Percentiles rank a stretch among this genome's conserved stretches.
Conservation (phyloP, 2,329 filamentous ascomycete species). For the Periglandula ipomoeae region DNA sequence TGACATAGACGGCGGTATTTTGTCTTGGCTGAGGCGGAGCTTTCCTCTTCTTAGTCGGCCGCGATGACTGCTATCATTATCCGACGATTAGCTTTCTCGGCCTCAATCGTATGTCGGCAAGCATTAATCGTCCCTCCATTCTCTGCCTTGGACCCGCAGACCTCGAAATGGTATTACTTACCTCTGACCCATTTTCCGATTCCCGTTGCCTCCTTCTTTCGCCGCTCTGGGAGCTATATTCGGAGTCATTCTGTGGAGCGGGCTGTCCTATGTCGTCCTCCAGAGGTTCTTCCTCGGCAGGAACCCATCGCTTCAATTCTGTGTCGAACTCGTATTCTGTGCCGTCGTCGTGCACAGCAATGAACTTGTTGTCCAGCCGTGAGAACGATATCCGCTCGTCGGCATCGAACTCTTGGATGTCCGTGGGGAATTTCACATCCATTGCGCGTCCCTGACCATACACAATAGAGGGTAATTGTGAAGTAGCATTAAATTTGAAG, state of each 20-base stretch:
- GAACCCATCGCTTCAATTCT: conserved; percentile 65
- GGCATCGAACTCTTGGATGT: conserved; percentile 59
- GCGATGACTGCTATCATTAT: conserved; percentile 11
- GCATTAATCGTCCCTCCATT: not conserved
- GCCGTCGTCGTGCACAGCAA: conserved; percentile 77
- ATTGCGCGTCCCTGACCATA: conserved; percentile 13
- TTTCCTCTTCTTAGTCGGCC: conserved; percentile 37
- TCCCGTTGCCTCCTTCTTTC: conserved; percentile 36
- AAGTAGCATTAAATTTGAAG: too few species aligned
- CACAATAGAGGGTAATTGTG: not conserved
- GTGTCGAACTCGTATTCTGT: conserved; percentile 77
- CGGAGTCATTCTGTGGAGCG: not conserved
- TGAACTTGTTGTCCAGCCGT: conserved; percentile 70
- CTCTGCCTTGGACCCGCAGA: not conserved
- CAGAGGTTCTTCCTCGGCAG: conserved; percentile 41
- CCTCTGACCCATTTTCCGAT: conserved; percentile 29
- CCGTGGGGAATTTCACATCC: conserved; percentile 41
- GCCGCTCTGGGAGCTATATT: conserved; percentile 1
- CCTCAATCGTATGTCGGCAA: not conserved
- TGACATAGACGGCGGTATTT: conserved; percentile 90
- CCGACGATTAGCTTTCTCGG: not conserved
- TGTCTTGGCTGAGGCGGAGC: conserved; percentile 45
- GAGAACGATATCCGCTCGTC: conserved; percentile 84
- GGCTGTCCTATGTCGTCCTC: conserved; percentile 17
- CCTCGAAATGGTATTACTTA: conserved; percentile 22